Percentiles rank a stretch among this genome's conserved stretches.
These are phyloP conservation scores for Amphichorda felina DNA, from an alignment of 2,329 filamentous ascomycete species.

Conservation along the genomic window DNA sequence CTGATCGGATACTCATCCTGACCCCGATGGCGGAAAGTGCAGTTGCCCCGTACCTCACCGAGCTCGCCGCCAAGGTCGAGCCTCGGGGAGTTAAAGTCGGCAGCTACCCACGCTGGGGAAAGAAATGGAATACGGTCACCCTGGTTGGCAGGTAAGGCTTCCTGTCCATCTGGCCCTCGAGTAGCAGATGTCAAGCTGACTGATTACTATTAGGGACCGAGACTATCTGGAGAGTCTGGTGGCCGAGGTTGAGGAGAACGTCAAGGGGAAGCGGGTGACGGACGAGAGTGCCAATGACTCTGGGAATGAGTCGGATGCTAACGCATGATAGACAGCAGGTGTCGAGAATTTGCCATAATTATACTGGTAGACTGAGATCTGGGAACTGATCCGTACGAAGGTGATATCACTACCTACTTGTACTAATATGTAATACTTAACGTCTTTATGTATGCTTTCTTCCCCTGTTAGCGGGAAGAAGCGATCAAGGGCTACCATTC, in stretches of 20 bases:
- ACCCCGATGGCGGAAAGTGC: slow-evolving; percentile 81
- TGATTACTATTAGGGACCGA: slow-evolving; percentile 40
- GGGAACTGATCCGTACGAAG: too few relatives aligned
- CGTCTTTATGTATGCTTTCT: too few relatives aligned
- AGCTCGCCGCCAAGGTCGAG: slow-evolving; percentile 63
- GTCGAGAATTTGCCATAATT: neutral
- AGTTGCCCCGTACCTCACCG: slow-evolving; percentile 72
- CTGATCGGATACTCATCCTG: slow-evolving; percentile 67
- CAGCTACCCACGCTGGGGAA: slow-evolving; percentile 88
- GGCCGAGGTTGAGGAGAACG: slow-evolving; percentile 62
- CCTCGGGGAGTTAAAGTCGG: slow-evolving; percentile 80
- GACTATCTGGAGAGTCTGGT: slow-evolving; percentile 70
- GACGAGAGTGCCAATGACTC: slow-evolving; percentile 57
- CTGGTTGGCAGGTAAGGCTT: slow-evolving; percentile 51
- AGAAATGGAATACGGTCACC: slow-evolving; percentile 79
- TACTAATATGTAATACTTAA: too few relatives aligned
- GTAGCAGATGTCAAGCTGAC: neutral
- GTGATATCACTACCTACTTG: too few relatives aligned
- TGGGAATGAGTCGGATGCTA: slow-evolving; percentile 8
- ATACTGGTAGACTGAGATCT: neutral
- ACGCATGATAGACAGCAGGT: slow-evolving; percentile 4
- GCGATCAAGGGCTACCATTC: too few relatives aligned
- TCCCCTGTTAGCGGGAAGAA: too few relatives aligned
- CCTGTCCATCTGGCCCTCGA: neutral
- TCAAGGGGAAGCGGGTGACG: slow-evolving; percentile 60